Base-by-base conservation (phyloP, 352 stramenopile species). In the Poterioochromonas sp. region DNA sequence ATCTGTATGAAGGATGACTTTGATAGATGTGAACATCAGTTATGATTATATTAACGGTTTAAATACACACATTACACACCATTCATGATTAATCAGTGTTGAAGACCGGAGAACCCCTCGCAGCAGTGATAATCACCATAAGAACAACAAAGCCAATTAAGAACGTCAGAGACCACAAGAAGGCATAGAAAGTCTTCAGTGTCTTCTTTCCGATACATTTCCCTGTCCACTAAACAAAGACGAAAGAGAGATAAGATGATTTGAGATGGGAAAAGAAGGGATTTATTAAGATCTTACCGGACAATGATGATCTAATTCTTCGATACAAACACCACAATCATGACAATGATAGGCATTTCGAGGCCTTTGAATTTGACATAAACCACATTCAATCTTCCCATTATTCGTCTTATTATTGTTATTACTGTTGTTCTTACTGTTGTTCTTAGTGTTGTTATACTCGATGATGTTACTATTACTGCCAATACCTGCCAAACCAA, bases 291-390 rank as follows among this genome's bases (percentile, higher is more conserved):
- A 39, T 39, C 54, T 65, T 65, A 65, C 54, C 54, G 83, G 83
- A 71, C 83, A 86, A 74, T 86, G 83, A 79, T 86, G 83, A 73
- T 86, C 83, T 79, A 93, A 91, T 63, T 89, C 89, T 54, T 89
- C 86, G 69, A 94, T 88, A 74, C 90, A 94, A 76, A 90, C 89
- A 47, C 88, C 86, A 80, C 90, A 94, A 77, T 93, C 88, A 82
- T 90, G 88, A 77, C 90, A 94, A 73, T 94, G 90, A 44, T 89
- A 80, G 5, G 90, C 88, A 29, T 86, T 93, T 29, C 53, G 39
- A 1, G 79, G 79, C 18, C 79, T 2, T 34, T 77, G 54, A 41
- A 82, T 68, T n/a, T 82, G 78, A 44, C 79, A 82, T 37, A 62
- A 39, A 34, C 63, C n/a, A 49, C 79, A 82, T 49, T 73, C 63